Conservation (phyloP, 139 green algal species). For the Pseudopediastrum boryanum region DNA sequence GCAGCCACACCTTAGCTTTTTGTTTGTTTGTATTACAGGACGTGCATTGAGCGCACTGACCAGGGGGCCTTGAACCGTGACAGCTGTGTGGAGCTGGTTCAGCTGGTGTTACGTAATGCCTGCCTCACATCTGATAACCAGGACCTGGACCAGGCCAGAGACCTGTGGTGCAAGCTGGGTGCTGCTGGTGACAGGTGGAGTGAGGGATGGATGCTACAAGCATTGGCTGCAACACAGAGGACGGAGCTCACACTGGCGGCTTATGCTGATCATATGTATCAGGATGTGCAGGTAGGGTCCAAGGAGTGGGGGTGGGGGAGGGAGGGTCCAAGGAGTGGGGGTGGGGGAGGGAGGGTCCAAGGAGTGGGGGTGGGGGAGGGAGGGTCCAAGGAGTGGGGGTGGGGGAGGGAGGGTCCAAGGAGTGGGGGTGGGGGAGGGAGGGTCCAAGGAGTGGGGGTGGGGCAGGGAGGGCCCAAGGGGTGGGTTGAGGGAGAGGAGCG, state of each 20-base stretch:
- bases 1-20: not conserved
- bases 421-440: too few species aligned
- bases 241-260: constrained; percentile 62
- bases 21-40: constrained; percentile 1
- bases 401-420: too few species aligned
- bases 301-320: too few species aligned
- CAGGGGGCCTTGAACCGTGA: constrained; percentile 35
- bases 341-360: too few species aligned
- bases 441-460: too few species aligned
- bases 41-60: constrained; percentile 68
- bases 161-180: constrained; percentile 38
- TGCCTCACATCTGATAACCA: not conserved
- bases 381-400: too few species aligned
- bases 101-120: constrained; percentile 69
- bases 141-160: constrained; percentile 28
- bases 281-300: constrained; percentile 36
- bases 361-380: too few species aligned
- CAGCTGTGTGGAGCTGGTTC: constrained; percentile 59
- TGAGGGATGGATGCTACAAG: constrained; percentile 63
- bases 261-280: constrained; percentile 70
- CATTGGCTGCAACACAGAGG: constrained; percentile 71
- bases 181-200: not conserved
- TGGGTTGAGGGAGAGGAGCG: too few species aligned
- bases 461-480: too few species aligned
- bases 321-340: too few species aligned